Evolutionary conservation across 441 rosid species (phyloP), one percentile per base, ranked within the genome.

Genomic region (Euphorbia celastroides): DNA sequence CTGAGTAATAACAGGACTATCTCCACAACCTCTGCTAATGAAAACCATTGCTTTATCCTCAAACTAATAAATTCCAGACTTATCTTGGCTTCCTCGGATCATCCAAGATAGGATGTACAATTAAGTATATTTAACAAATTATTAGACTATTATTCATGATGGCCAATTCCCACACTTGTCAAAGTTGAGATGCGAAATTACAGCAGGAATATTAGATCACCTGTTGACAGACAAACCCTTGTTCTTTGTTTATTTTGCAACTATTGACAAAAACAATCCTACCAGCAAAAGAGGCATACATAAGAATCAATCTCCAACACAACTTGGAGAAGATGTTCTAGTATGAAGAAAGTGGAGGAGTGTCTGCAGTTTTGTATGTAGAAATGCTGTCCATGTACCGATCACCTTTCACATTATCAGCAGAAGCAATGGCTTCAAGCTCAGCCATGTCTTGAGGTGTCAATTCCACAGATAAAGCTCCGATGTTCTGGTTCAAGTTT

Each of bases 71-170:
- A 72, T 92, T 86, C 75, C 87, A 85, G 17, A 88, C 92, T 67
- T 92, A 92, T 92, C 96, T 70, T 65, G 75, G 58, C 98, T 88
- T 30, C 98, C 96, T 69, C 96, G 97, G 0, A 96, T 88, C 60
- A 92, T 80, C 46, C 97, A n/a, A n/a, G n/a, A n/a, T n/a, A n/a
- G n/a, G n/a, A n/a, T n/a, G n/a, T n/a, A n/a, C n/a, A n/a, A n/a
- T n/a, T n/a, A n/a, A n/a, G n/a, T n/a, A n/a, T n/a, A n/a, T n/a
- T n/a, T n/a, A n/a, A n/a, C n/a, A n/a, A n/a, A n/a, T n/a, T n/a
- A n/a, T n/a, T n/a, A n/a, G n/a, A n/a, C n/a, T n/a, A n/a, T n/a
- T n/a, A n/a, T n/a, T n/a, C n/a, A 38, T 9, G 5, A 38, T 4
- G 12, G 12, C 44, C 44, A 38, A 38, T 7, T 38, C 8, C 44